A percentile compares a stretch with the other conserved stretches of the same genome.
phyloP scores from a whole-genome alignment of 352 stramenopile genomes.

The Chrysophaeum taylorii region DNA sequence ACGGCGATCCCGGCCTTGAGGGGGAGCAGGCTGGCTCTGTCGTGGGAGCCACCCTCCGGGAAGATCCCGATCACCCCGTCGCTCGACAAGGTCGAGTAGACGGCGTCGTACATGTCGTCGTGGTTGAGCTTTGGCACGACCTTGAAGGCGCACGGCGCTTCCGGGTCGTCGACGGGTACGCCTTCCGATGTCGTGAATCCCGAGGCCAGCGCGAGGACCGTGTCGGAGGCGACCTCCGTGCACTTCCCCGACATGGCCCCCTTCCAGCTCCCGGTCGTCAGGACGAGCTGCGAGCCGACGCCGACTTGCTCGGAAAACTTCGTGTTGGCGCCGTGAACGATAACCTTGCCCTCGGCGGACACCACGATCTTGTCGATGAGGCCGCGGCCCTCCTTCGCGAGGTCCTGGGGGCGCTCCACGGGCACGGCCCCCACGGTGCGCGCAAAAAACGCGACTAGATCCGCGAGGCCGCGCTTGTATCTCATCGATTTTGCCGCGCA shows the following conservation, averaged over 20 bases:
- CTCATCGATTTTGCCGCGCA: conserved; percentile 14
- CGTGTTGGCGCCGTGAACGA: conserved; percentile 37
- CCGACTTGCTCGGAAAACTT: conserved; percentile 47
- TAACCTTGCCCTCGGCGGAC: neutral
- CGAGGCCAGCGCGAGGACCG: neutral
- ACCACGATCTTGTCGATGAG: conserved; percentile 31
- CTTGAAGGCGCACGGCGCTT: conserved; percentile 47
- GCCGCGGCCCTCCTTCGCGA: conserved; percentile 54
- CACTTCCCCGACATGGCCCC: conserved; percentile 40
- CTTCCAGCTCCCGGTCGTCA: conserved; percentile 57
- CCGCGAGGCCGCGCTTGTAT: neutral
- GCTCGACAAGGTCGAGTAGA: conserved; percentile 72
- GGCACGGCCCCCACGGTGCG: conserved; percentile 88
- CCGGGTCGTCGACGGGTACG: conserved; percentile 15
- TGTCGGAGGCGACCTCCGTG: conserved; percentile 8
- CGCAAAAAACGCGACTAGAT: conserved; percentile 47
- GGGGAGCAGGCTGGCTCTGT: conserved; percentile 88
- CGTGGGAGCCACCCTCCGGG: conserved; percentile 91
- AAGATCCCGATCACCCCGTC: conserved; percentile 90
- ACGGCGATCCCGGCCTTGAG: conserved; percentile 94
- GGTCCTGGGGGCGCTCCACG: conserved; percentile 87
- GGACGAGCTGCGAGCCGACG: conserved; percentile 53
- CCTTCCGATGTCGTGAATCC: neutral
- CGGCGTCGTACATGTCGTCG: conserved; percentile 73
- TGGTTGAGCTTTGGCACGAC: conserved; percentile 81